phyloP scores from a whole-genome alignment of 2,329 filamentous ascomycete genomes.

The Fusarium tuaranense region DNA sequence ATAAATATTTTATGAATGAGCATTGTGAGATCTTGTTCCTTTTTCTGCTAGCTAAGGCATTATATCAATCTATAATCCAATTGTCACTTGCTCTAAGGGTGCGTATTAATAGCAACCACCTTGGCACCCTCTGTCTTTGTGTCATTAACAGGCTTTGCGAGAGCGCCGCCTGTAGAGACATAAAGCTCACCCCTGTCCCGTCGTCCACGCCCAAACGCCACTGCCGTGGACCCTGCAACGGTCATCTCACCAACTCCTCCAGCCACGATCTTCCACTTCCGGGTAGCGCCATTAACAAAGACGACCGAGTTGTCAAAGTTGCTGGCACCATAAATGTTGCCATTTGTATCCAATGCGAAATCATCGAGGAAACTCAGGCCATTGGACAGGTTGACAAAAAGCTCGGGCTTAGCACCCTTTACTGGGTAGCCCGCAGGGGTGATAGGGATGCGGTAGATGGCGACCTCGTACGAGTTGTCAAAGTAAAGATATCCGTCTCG shows the following conservation, averaged over 20 bases:
- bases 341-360: slow-evolving; percentile 31
- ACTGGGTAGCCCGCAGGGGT: slow-evolving; percentile 17
- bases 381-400: slow-evolving; percentile 31
- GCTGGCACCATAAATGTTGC: slow-evolving; percentile 36
- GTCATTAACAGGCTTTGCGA: slow-evolving; percentile 30
- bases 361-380: slow-evolving; percentile 34
- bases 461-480: slow-evolving; percentile 23
- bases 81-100: background rate
- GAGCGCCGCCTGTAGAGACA: slow-evolving; percentile 27
- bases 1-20: background rate
- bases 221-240: slow-evolving; percentile 37
- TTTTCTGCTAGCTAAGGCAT: background rate
- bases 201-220: slow-evolving; percentile 30
- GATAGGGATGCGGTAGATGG: slow-evolving; percentile 32
- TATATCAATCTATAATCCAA: background rate
- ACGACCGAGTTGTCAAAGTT: slow-evolving; percentile 40
- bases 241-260: slow-evolving; percentile 27
- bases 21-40: background rate
- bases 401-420: slow-evolving; percentile 31
- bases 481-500: slow-evolving; percentile 29
- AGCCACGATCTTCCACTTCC: slow-evolving; percentile 24
- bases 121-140: slow-evolving; percentile 34
- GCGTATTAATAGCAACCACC: slow-evolving; percentile 30
- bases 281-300: slow-evolving; percentile 23
- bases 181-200: slow-evolving; percentile 25